Percentiles rank a stretch among this genome's conserved stretches.
Conservation (phyloP, 2,329 filamentous ascomycete genomes). For the Chaetomiaceae sp. region DNA sequence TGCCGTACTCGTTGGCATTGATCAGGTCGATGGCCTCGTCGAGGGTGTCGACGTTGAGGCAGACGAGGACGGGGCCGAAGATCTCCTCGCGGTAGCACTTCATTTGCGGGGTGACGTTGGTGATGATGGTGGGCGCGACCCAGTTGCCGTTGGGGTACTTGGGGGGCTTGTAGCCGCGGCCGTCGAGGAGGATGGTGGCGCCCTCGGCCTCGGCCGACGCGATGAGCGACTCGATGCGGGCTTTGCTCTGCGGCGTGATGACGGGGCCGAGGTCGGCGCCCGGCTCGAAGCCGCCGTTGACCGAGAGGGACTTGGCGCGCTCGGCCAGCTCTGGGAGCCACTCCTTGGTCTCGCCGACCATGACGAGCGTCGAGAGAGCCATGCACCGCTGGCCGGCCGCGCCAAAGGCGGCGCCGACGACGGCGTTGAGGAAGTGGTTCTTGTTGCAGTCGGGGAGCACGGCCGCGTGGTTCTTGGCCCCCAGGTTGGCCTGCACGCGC, state of each 20-base stretch:
- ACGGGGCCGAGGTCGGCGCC: conserved; percentile 78
- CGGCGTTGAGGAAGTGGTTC: conserved; percentile 82
- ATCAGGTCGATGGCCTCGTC: conserved; percentile 78
- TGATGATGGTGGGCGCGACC: conserved; percentile 78
- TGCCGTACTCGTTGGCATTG: conserved; percentile 83
- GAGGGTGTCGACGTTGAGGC: conserved; percentile 71
- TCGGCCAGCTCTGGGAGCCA: conserved; percentile 77
- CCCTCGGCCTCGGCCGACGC: conserved; percentile 74
- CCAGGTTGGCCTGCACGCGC: conserved; percentile 82
- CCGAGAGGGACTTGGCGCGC: conserved; percentile 65
- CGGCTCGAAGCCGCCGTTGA: conserved; percentile 77
- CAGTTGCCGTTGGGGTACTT: conserved; percentile 87
- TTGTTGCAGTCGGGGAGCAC: conserved; percentile 85
- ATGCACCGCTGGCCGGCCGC: conserved; percentile 84
- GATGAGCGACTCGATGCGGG: conserved; percentile 72
- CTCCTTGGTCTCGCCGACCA: conserved; percentile 79
- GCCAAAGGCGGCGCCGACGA: conserved; percentile 78
- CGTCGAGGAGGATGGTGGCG: conserved; percentile 77
- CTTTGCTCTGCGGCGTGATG: conserved; percentile 73
- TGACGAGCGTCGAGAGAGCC: conserved; percentile 77
- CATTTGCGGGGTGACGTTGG: conserved; percentile 76
- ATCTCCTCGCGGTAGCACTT: conserved; percentile 82
- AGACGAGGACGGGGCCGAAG: conserved; percentile 79
- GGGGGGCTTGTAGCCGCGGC: conserved; percentile 65
- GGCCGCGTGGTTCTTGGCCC: conserved; percentile 83